These are phyloP conservation scores for Tremella mesenterica DNA, from an alignment of 768 basidiomycete genomes.

Conservation along the genomic window DNA sequence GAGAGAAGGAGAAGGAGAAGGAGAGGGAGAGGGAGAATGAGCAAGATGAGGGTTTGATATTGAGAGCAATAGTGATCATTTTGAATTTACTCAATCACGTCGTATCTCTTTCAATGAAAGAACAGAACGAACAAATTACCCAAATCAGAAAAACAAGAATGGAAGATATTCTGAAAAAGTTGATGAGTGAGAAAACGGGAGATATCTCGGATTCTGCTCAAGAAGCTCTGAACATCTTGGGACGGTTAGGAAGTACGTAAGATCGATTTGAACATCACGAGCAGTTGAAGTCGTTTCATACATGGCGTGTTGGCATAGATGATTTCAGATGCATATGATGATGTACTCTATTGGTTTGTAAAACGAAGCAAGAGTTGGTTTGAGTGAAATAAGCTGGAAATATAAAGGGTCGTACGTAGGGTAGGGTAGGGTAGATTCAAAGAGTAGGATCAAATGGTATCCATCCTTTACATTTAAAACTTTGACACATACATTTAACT, in stretches of 20 bases:
- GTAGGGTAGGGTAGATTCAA: too few species aligned
- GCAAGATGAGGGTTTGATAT: constrained; percentile 56
- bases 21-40: constrained; percentile 9
- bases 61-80: constrained; percentile 69
- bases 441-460: constrained; percentile 35
- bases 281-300: too few species aligned
- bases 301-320: constrained; percentile 1
- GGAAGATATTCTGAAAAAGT: constrained; percentile 48
- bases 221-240: constrained; percentile 28
- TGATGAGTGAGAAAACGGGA: constrained; percentile 9
- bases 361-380: too few species aligned
- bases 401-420: too few species aligned
- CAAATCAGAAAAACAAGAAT: constrained; percentile 55
- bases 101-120: constrained; percentile 41
- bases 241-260: too few species aligned
- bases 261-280: too few species aligned
- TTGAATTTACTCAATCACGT: constrained; percentile 56
- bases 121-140: constrained; percentile 45
- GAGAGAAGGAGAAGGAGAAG: constrained; percentile 19
- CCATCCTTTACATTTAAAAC: constrained; percentile 22
- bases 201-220: constrained; percentile 27
- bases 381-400: too few species aligned
- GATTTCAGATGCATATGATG: not conserved
- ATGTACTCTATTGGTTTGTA: too few species aligned
- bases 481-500: constrained; percentile 17